Percentiles rank a stretch among this genome's conserved stretches.
Conservation (phyloP, 306 rosid genomes). For the Psophocarpus tetragonolobus region DNA sequence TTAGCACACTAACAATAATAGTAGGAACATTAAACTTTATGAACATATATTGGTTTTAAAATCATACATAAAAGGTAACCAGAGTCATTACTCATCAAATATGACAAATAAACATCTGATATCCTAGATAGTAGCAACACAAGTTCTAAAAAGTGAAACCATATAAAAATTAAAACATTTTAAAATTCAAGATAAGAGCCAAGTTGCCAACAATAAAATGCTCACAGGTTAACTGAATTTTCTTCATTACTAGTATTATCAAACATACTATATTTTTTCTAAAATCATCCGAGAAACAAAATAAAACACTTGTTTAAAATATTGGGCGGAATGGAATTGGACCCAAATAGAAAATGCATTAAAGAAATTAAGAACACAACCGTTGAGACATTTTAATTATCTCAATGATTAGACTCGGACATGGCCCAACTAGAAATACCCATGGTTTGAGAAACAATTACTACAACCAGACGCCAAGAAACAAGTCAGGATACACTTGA, state of each 20-base stretch:
- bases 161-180: neutral
- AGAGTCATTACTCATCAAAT: neutral
- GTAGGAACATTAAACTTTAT: neutral
- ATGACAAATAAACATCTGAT: neutral
- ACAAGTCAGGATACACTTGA: neutral
- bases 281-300: neutral
- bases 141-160: neutral
- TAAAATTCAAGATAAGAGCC: neutral
- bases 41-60: neutral
- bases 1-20: neutral
- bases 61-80: neutral
- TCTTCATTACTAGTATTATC: neutral
- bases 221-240: neutral
- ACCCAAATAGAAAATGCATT: neutral
- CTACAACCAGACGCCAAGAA: neutral
- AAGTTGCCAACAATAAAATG: neutral
- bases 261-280: neutral
- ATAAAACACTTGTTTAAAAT: neutral
- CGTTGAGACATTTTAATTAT: neutral
- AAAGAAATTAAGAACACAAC: neutral
- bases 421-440: neutral
- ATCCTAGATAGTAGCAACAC: neutral
- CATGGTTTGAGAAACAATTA: neutral
- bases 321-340: neutral
- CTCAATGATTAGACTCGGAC: neutral